Conservation (phyloP, 768 basidiomycete species). For the Mycena metata region DNA sequence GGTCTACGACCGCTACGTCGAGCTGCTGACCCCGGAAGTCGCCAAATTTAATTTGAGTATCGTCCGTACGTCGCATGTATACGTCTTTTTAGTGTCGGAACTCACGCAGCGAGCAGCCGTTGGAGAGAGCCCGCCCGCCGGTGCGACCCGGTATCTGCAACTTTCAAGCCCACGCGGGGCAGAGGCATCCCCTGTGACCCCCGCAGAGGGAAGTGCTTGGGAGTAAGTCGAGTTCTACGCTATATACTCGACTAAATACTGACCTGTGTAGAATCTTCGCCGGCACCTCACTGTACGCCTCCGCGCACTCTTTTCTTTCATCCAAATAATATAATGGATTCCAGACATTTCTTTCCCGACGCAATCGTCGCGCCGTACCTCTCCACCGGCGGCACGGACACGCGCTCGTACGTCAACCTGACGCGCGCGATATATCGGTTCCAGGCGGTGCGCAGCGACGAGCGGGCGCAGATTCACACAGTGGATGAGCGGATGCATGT, state of each 20-base stretch:
- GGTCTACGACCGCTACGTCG: conserved; percentile 13
- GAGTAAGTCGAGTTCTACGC: conserved; percentile 3
- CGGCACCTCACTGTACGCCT: conserved; percentile 12
- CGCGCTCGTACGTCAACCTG: conserved; percentile 20
- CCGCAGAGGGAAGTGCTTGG: conserved; percentile 24
- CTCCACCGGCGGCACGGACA: conserved; percentile 27
- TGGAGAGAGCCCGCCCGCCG: not conserved
- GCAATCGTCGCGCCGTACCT: conserved; percentile 31
- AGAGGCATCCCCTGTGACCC: conserved; percentile 32
- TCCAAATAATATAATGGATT: not conserved
- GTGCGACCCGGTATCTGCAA: conserved; percentile 7
- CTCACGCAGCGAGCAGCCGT: not conserved
- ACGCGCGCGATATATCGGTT: conserved; percentile 25
- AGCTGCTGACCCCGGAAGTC: conserved; percentile 16
- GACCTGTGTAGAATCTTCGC: conserved; percentile 19
- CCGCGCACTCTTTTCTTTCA: too few relatives aligned
- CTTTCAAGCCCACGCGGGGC: conserved; percentile 16
- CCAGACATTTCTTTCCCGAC: conserved; percentile 25
- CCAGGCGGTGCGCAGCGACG: conserved; percentile 10
- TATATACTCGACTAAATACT: not conserved
- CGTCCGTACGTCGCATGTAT: conserved; percentile 32
- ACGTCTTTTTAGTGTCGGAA: too few relatives aligned
- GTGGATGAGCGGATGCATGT: conserved; percentile 36
- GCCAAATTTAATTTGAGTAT: conserved; percentile 16
- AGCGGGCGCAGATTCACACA: conserved; percentile 13